Percentiles rank a stretch among this genome's conserved stretches.
Conservation (phyloP, 352 stramenopile species). For the Pythium grandisporangium region DNA sequence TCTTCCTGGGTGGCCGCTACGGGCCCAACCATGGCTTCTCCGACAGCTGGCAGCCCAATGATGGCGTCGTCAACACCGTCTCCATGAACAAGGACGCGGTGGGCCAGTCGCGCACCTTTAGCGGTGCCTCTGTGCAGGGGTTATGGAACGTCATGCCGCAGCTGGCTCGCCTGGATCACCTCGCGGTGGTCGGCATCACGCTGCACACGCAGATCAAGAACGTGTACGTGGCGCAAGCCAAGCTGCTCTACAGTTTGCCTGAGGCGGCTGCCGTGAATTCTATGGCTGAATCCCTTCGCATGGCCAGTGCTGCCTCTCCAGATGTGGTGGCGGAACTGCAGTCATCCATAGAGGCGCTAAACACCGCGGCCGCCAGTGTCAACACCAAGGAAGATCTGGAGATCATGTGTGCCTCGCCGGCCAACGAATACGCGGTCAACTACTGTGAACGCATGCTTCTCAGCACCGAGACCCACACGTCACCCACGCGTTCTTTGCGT, state of each 20-base stretch:
- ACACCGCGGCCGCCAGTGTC: slow-evolving; percentile 19
- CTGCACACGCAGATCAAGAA: too few relatives aligned
- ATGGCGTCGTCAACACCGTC: neutral
- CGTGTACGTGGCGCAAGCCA: too few relatives aligned
- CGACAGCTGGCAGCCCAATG: neutral
- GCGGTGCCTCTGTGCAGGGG: slow-evolving; percentile 16
- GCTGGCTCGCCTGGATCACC: slow-evolving; percentile 24
- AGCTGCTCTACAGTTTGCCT: too few relatives aligned
- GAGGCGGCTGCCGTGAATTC: too few relatives aligned
- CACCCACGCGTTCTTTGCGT: too few relatives aligned
- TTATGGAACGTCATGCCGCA: slow-evolving; percentile 33
- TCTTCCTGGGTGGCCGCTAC: neutral
- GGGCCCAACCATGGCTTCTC: neutral
- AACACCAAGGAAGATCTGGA: slow-evolving; percentile 25
- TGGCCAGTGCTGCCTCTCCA: too few relatives aligned
- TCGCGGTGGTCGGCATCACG: slow-evolving; percentile 24
- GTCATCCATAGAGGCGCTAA: slow-evolving; percentile 27
- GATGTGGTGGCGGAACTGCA: slow-evolving; percentile 10
- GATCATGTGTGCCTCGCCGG: slow-evolving; percentile 10
- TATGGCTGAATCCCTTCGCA: too few relatives aligned
- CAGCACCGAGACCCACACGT: too few relatives aligned
- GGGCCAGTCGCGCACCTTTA: slow-evolving; percentile 17
- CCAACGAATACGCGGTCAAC: neutral
- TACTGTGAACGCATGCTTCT: neutral
- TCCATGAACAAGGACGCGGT: slow-evolving; percentile 2